Conservation (phyloP, 352 stramenopile species). For the Globisporangium carolinianum region DNA sequence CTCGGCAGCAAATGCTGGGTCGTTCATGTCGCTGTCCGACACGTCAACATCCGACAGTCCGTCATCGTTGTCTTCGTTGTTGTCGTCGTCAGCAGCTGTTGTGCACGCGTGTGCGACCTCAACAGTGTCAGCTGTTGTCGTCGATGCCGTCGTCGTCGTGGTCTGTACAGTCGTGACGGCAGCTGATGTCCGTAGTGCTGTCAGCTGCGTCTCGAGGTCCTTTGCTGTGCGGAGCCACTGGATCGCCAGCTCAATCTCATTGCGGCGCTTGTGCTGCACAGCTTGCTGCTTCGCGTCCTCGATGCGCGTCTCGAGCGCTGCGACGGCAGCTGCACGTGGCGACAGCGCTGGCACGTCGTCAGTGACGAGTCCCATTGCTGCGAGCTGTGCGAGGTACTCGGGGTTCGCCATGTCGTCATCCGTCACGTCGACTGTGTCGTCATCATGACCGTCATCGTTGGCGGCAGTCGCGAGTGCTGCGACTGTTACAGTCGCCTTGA, state of each 20-base stretch:
- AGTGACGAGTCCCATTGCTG: constrained; percentile 30
- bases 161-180: not conserved
- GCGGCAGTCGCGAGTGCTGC: not conserved
- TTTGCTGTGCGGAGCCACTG: constrained; percentile 54
- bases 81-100: not conserved
- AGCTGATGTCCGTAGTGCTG: not conserved
- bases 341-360: not conserved
- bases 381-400: constrained; percentile 56
- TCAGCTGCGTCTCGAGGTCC: constrained; percentile 36
- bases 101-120: constrained; percentile 12
- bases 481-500: not conserved
- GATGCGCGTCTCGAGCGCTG: constrained; percentile 38
- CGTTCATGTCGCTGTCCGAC: constrained; percentile 49
- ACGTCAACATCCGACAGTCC: constrained; percentile 37
- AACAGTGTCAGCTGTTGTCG: not conserved
- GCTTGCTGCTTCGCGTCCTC: constrained; percentile 35
- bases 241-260: constrained; percentile 49
- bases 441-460: constrained; percentile 8
- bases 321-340: constrained; percentile 9
- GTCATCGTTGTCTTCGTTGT: constrained; percentile 9
- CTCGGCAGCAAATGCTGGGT: constrained; percentile 42
- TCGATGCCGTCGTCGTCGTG: not conserved
- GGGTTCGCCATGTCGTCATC: constrained; percentile 76
- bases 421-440: constrained; percentile 46
- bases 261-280: constrained; percentile 44